A percentile compares a stretch with the other conserved stretches of the same genome.
phyloP scores from a whole-genome alignment of 192 early-diverging fungal genomes.

The Rhizoclosmatium sp. region DNA sequence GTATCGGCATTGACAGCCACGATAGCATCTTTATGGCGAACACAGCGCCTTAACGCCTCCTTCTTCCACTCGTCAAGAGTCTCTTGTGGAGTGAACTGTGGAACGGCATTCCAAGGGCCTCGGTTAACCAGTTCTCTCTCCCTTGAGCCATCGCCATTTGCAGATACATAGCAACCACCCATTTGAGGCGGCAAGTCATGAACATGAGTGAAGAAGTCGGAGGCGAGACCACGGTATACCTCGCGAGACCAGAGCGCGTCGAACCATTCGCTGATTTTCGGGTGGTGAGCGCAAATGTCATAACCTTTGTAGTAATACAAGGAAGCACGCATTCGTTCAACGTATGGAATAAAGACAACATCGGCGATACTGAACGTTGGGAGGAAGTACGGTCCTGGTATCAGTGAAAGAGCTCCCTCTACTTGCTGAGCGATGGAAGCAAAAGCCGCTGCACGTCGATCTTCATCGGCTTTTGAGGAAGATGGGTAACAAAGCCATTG shows the following conservation, averaged over 20 bases:
- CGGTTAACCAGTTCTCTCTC: not conserved
- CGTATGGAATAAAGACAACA: conserved; percentile 19
- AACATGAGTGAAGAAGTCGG: conserved; percentile 31
- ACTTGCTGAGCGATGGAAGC: not conserved
- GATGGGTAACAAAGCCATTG: conserved; percentile 29
- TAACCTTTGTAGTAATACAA: conserved; percentile 33
- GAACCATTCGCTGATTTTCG: conserved; percentile 13
- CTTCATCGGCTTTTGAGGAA: not conserved
- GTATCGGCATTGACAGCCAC: conserved; percentile 7
- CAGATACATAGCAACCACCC: conserved; percentile 10
- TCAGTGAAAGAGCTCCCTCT: not conserved
- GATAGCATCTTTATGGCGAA: conserved; percentile 12
- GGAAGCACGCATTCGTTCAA: conserved; percentile 16
- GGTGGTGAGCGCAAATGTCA: not conserved
- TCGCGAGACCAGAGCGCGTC: conserved; percentile 14
- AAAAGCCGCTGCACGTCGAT: not conserved
- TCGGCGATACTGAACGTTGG: conserved; percentile 8
- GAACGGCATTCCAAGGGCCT: not conserved
- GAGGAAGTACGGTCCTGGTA: not conserved
- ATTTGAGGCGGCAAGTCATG: conserved; percentile 35
- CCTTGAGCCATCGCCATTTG: not conserved
- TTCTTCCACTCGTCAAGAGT: not conserved
- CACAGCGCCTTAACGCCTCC: conserved; percentile 16
- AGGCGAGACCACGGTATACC: not conserved
- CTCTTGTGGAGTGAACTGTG: not conserved